These are phyloP conservation scores for Acanthamoeba lenticulata DNA, from an alignment of 208 protist species.

Conservation along the genomic window DNA sequence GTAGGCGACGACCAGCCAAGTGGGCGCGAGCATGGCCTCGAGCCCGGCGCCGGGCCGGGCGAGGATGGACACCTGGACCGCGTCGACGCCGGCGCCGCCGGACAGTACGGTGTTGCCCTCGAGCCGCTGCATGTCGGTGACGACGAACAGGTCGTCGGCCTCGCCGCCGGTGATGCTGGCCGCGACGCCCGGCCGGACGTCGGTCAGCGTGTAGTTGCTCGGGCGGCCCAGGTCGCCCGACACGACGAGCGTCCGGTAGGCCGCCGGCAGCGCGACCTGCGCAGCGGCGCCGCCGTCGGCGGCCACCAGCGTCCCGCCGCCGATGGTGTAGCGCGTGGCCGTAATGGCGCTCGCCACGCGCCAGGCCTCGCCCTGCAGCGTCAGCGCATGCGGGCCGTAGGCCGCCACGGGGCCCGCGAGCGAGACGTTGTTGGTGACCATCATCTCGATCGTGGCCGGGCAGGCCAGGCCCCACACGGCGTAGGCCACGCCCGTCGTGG, in stretches of 20 bases:
- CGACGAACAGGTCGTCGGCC: slow-evolving; percentile 33
- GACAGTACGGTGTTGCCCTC: not conserved
- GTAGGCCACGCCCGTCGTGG: slow-evolving; percentile 21
- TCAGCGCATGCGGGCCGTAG: not conserved
- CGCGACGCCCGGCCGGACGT: not conserved
- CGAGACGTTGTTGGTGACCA: slow-evolving; percentile 27
- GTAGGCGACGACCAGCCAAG: not conserved
- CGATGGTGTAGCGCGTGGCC: not conserved
- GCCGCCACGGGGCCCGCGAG: not conserved
- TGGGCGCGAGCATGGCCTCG: not conserved
- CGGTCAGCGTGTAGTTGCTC: not conserved
- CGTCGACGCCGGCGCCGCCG: slow-evolving; percentile 19
- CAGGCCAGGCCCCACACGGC: slow-evolving; percentile 9
- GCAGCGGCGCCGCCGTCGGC: not conserved
- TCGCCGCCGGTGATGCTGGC: not conserved
- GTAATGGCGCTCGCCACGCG: not conserved
- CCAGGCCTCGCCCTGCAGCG: not conserved
- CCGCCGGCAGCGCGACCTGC: not conserved
- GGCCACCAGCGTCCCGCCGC: not conserved
- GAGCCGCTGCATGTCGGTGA: not conserved
- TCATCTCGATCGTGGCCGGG: not conserved
- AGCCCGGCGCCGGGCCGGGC: not conserved
- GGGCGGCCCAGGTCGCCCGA: not conserved
- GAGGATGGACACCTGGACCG: not conserved
- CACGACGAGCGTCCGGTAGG: not conserved